Evolutionary conservation across 352 stramenopile species (phyloP), one percentile per base, ranked within the genome.

Genomic region (Phytophthora quininea): DNA sequence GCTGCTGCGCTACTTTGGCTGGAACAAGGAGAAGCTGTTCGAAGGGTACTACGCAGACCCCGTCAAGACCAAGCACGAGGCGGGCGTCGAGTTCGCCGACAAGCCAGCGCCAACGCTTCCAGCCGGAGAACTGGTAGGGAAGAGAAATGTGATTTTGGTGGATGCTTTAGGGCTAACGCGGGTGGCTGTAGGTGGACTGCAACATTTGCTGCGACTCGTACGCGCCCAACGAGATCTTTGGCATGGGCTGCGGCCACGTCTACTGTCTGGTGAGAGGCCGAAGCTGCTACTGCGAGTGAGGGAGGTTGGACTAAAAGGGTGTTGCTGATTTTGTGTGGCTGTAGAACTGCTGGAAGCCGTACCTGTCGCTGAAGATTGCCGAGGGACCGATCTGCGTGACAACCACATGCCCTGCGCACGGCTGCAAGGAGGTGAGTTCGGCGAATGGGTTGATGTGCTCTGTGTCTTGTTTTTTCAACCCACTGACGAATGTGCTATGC

Each of bases 171-270:
- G 30, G 69, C 52, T 58, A 51, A 69, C 49, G 38, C 29, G 43
- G 38, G 30, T 12, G 38, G 11, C 38, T 62, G 19, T 53, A 94
- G 85, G 63, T 91, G 49, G 80, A 91, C 46, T 96, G 88, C 76
- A 79, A 92, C 42, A 99, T 99, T 76, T 99, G 97, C 80, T 98
- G 90, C 77, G 92, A 98, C 60, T 90, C 98, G 64, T 92, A 93
- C 51, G 48, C 74, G 24, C 47, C 78, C 10, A 79, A 69, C 19
- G 77, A 94, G 43, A 70, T 91, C 27, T 96, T 98, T 54, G 82
- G 83, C 45, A 98, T 99, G 88, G 92, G 94, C n/a, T 99, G 98
- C 71, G 89, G 90, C 35, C 98, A 99, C 68, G 86, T 96, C 59
- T 99, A 99, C 79, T 99, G 97, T 72, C 71, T 96, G 54, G 88